Conservation (phyloP, 306 rosid genomes). For the Cicer arietinum region DNA sequence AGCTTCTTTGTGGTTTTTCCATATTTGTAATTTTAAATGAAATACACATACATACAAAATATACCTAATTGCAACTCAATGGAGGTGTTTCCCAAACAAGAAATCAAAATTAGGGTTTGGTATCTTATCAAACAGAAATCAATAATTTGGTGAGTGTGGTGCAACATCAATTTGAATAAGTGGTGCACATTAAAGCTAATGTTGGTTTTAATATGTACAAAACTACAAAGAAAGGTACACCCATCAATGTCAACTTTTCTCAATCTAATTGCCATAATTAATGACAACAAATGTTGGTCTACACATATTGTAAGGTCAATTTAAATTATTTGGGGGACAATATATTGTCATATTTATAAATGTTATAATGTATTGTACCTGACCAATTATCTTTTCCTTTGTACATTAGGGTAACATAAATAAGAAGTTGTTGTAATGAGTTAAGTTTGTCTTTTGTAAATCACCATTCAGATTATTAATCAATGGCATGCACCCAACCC, state of each 20-base stretch:
- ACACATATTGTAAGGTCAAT: slow-evolving; percentile 15
- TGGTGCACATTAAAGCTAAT: slow-evolving; percentile 16
- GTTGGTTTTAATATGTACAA: slow-evolving; percentile 10
- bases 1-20: slow-evolving; percentile 28
- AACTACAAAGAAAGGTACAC: slow-evolving; percentile 5
- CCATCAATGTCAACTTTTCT: slow-evolving; percentile 4
- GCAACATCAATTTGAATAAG: slow-evolving; percentile 14
- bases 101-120: neutral
- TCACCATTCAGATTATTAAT: slow-evolving; percentile 25
- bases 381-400: slow-evolving; percentile 6
- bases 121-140: slow-evolving; percentile 28
- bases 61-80: neutral
- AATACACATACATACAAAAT: neutral
- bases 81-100: slow-evolving; percentile 2
- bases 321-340: slow-evolving; percentile 11
- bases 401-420: slow-evolving; percentile 17
- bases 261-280: slow-evolving; percentile 5
- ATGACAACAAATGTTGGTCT: slow-evolving; percentile 24
- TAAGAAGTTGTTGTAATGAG: slow-evolving; percentile 32
- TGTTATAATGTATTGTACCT: slow-evolving; percentile 2
- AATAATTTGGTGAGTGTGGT: slow-evolving; percentile 35
- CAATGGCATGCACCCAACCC: slow-evolving; percentile 31
- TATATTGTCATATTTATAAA: neutral
- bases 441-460: neutral
- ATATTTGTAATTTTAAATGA: slow-evolving; percentile 1